Evolutionary conservation across 2,329 filamentous ascomycete genomes (phyloP), one percentile per base, ranked within the genome.

Genomic region (Westerdykella ornata): DNA sequence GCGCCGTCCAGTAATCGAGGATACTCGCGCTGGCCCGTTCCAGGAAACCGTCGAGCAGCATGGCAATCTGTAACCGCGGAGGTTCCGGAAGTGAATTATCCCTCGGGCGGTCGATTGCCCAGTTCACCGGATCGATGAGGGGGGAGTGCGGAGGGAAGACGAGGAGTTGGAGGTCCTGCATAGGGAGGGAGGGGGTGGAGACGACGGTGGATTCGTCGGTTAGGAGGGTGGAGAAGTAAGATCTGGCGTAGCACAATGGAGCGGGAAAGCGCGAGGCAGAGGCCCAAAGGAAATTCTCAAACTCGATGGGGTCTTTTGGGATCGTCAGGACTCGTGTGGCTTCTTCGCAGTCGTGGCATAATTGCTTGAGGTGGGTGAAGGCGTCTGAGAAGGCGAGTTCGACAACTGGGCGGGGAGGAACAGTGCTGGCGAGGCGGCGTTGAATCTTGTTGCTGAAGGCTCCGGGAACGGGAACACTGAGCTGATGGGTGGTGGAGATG

Each of bases 381-480:
- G 88, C 85, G 54, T 87, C 81, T 12, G 82, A 77, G 52, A 86
- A 84, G 18, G 77, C 78, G 2, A 89, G 71, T 39, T 87, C 76
- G 9, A 96, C 85, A 53, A 96, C 90, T 0, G 90, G 89, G 7
- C 90, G 78, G 6, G 92, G 92, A 3, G 92, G 92, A 55, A 96
- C 89, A 0, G 88, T 96, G 52, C 88, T 96, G 1, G 92, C 89
- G 22, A 98, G 73, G 48, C 84, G 84, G n/a, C 89, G 78, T 60
- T 98, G 92, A 29, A 97, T 76, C 60, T 95, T 94, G 17, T 80
- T 79, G 54, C 88, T 96, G 63, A 96, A 97, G 0, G 89, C 81
- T n/a, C 82, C 81, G 0, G 81, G 76, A 0, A 94, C 80, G 0
- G 78, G 65, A 38, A 74, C 80, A 0, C 80, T 84, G 2, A 90